Percentiles rank a stretch among this genome's conserved stretches.
These are phyloP conservation scores for Saccharum hybrid DNA, from an alignment of 202 grass and related monocot species.

Conservation along the genomic window DNA sequence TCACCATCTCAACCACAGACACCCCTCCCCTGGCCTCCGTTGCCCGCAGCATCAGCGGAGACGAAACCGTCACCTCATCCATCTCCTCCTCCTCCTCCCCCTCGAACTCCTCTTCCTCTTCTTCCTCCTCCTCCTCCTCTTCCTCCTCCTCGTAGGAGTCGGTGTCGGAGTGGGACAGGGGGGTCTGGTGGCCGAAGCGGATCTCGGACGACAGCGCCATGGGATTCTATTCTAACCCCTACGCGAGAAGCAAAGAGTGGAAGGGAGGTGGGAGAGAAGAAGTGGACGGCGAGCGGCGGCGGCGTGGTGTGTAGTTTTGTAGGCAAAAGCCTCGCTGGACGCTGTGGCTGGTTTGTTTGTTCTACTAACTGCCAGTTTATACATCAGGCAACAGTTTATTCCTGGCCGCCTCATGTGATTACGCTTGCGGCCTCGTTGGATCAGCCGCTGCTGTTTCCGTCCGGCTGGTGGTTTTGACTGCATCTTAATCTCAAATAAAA, in stretches of 20 bases:
- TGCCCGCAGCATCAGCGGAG: slow-evolving; percentile 60
- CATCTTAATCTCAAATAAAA: background rate
- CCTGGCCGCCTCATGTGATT: slow-evolving; percentile 14
- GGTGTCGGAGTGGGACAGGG: slow-evolving; percentile 44
- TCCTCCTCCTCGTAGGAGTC: slow-evolving; percentile 34
- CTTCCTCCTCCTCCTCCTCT: slow-evolving; percentile 30
- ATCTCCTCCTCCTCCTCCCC: slow-evolving; percentile 55
- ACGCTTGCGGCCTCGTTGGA: slow-evolving; percentile 17
- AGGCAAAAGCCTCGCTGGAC: slow-evolving; percentile 7
- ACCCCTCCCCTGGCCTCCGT: slow-evolving; percentile 48
- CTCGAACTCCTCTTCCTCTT: slow-evolving; percentile 33
- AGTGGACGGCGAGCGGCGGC: slow-evolving; percentile 47
- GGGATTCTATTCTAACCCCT: slow-evolving; percentile 46
- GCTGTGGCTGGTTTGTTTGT: slow-evolving; percentile 15
- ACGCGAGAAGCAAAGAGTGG: slow-evolving; percentile 30
- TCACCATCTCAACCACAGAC: slow-evolving; percentile 73
- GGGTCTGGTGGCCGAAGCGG: slow-evolving; percentile 60
- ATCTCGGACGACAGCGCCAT: slow-evolving; percentile 82
- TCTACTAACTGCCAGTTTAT: slow-evolving; percentile 26
- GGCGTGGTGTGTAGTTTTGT: slow-evolving; percentile 21
- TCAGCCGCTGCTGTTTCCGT: slow-evolving; percentile 4
- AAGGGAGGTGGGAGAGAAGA: slow-evolving; percentile 40
- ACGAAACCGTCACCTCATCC: slow-evolving; percentile 50
- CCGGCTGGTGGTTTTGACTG: background rate
- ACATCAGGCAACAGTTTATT: background rate